These are phyloP conservation scores for Endocalyx cinctus DNA, from an alignment of 2,329 filamentous ascomycete genomes.

Conservation along the genomic window DNA sequence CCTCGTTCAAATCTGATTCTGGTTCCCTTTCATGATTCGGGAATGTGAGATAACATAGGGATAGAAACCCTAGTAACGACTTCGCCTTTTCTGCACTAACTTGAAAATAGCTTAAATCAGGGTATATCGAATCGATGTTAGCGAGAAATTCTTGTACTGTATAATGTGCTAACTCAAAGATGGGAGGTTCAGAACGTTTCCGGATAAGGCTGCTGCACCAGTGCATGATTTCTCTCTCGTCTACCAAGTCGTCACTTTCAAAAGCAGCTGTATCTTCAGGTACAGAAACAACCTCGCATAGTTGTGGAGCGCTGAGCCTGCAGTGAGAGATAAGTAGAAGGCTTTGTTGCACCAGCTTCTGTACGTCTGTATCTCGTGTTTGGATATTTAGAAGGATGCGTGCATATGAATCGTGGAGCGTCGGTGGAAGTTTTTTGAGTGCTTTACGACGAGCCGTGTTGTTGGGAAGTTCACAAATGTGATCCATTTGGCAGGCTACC, in stretches of 20 bases:
- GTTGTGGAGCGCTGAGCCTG: neutral
- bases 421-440: constrained; percentile 8
- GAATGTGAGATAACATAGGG: constrained; percentile 4
- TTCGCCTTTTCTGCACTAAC: neutral
- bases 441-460: constrained; percentile 6
- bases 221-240: constrained; percentile 7
- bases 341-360: constrained; percentile 3
- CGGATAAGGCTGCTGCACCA: constrained; percentile 11
- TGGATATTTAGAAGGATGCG: constrained; percentile 5
- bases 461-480: constrained; percentile 7
- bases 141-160: constrained; percentile 11
- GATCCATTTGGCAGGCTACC: constrained; percentile 11
- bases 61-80: neutral
- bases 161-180: constrained; percentile 10
- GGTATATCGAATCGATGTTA: constrained; percentile 1
- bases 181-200: constrained; percentile 2
- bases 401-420: constrained; percentile 5
- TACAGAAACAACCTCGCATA: constrained; percentile 7
- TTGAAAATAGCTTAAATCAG: constrained; percentile 2
- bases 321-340: constrained; percentile 4
- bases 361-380: too few species aligned
- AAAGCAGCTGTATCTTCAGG: constrained; percentile 3
- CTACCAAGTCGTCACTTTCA: constrained; percentile 4
- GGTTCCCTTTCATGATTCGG: neutral
- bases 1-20: neutral